Base-by-base conservation (phyloP, 1,284 basidiomycete species). In the Exobasidium cylindrosporum region DNA sequence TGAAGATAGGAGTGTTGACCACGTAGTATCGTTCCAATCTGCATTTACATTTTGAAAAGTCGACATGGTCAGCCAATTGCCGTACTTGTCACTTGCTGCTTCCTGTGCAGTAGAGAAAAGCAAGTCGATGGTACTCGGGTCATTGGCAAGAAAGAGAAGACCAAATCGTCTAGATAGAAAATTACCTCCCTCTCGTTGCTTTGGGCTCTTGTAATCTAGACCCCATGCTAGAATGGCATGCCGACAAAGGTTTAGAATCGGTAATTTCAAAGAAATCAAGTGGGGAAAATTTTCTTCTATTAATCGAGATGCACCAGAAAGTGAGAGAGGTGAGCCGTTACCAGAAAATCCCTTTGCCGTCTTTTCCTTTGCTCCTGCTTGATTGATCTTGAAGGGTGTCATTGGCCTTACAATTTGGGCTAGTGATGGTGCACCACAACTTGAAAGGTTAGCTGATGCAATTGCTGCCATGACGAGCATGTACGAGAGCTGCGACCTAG, bases 151-250 rank as follows among this genome's bases (percentile, higher is more conserved):
- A 6, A 30, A 21, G 11, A 55, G 17, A 30, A 29, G 3, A 44
- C 24, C 30, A 29, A 55, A 17, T 32, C 53, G 21, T 26, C 53
- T 21, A 13, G 53, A n/a, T 6, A 55, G 31, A 4, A 23, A 32
- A 32, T 55, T 55, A 4, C 21, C 21, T 21, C 3, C 26, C 4
- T 50, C n/a, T 24, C 26, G 13, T 4, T 5, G 5, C 14, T 23
- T 23, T 7, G 14, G 7, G 21, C 47, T 21, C 47, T 26, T 24
- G 29, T 5, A 32, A 35, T 55, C 30, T 17, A 55, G 30, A 21
- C 53, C 53, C 53, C 53, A 55, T 30, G 24, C 53, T 26, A 55
- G 30, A 44, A 55, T 32, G 29, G 53, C 53, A 55, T 55, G 53
- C 17, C 30, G 26, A 28, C 23, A 35, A 40, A 10, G 17, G 35